Percentiles rank a stretch among this genome's conserved stretches.
Conservation (phyloP, 805 yeast genomes). For the Kuraishia ogatae region DNA sequence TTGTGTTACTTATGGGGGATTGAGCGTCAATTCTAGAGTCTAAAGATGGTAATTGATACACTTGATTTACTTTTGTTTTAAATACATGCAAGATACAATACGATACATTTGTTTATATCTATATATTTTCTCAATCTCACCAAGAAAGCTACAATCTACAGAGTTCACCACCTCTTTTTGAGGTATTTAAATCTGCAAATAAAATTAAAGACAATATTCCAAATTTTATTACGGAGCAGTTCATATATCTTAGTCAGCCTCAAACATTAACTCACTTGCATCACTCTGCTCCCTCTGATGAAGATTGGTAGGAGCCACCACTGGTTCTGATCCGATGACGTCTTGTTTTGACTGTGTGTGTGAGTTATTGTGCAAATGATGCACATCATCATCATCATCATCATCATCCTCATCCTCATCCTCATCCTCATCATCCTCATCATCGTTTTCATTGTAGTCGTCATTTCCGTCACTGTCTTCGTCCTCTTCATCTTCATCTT, state of each 20-base stretch:
- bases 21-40: neutral
- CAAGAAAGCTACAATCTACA: too few relatives aligned
- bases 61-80: neutral
- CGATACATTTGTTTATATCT: too few relatives aligned
- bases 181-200: neutral
- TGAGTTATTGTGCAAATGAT: neutral
- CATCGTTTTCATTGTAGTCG: neutral
- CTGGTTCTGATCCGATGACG: neutral
- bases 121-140: too few relatives aligned
- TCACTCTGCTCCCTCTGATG: neutral
- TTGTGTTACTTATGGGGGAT: too few relatives aligned
- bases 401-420: constrained; percentile 1
- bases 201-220: neutral
- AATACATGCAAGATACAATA: neutral
- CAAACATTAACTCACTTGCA: neutral
- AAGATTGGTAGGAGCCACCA: neutral
- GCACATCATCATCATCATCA: neutral
- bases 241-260: neutral
- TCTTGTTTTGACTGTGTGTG: neutral
- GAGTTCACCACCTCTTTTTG: too few relatives aligned
- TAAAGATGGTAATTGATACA: neutral
- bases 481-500: neutral
- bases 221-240: neutral
- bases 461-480: neutral
- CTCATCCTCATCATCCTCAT: neutral